A percentile compares a stretch with the other conserved stretches of the same genome.
These are phyloP conservation scores for Verticillium klebahnii DNA, from an alignment of 2,329 filamentous ascomycete species.

Conservation along the genomic window DNA sequence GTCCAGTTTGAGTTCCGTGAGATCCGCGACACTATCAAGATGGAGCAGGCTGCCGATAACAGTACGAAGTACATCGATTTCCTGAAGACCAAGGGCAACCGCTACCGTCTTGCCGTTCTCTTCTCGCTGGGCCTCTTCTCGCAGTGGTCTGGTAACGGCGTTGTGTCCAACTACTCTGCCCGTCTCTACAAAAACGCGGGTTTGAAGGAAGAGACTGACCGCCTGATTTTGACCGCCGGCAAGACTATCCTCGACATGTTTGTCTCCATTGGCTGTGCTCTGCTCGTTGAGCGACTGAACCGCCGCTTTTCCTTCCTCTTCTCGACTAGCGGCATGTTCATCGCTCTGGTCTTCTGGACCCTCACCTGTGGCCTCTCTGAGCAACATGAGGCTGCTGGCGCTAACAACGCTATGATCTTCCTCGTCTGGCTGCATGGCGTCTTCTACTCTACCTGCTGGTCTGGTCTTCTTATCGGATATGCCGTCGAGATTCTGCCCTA, in stretches of 20 bases:
- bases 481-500: slow-evolving; percentile 55
- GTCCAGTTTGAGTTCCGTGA: slow-evolving; percentile 46
- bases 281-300: slow-evolving; percentile 44
- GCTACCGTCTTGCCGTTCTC: slow-evolving; percentile 57
- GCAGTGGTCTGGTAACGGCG: slow-evolving; percentile 62
- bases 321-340: slow-evolving; percentile 42
- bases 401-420: slow-evolving; percentile 49
- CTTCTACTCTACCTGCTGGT: slow-evolving; percentile 56
- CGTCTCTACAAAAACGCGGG: slow-evolving; percentile 57
- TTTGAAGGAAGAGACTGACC: slow-evolving; percentile 50
- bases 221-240: slow-evolving; percentile 49
- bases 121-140: slow-evolving; percentile 61
- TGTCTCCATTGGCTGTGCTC: slow-evolving; percentile 48
- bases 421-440: slow-evolving; percentile 56
- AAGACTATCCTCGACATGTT: slow-evolving; percentile 55
- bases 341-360: slow-evolving; percentile 44
- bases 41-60: slow-evolving; percentile 37
- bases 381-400: slow-evolving; percentile 33
- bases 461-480: slow-evolving; percentile 52
- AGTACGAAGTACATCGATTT: slow-evolving; percentile 56
- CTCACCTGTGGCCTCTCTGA: slow-evolving; percentile 48
- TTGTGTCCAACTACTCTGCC: slow-evolving; percentile 64
- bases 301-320: slow-evolving; percentile 48
- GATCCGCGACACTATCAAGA: slow-evolving; percentile 41
- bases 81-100: slow-evolving; percentile 57